Evolutionary conservation across 2,329 filamentous ascomycete genomes (phyloP).

Genomic region (Dactylonectria macrodidyma): DNA sequence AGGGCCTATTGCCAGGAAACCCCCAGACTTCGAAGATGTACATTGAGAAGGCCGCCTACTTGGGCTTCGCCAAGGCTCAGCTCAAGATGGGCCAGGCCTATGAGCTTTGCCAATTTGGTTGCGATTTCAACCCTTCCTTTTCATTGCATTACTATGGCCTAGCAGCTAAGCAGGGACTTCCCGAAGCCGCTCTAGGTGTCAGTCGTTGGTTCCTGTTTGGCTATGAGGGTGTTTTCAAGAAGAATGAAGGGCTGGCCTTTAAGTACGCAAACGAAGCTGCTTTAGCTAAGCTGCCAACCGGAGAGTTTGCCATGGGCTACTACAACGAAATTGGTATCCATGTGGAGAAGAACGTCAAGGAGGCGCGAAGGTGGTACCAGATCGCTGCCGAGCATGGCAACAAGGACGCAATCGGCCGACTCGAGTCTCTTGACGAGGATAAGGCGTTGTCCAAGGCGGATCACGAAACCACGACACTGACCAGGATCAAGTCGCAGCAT

Average conservation of each 20-base stretch:
- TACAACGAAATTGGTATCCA: slow-evolving; percentile 98
- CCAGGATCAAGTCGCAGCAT: slow-evolving; percentile 86
- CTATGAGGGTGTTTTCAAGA: slow-evolving; percentile 91
- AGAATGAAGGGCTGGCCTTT: slow-evolving; percentile 95
- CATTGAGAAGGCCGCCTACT: slow-evolving; percentile 95
- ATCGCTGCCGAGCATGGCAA: slow-evolving; percentile 93
- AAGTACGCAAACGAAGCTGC: slow-evolving; percentile 92
- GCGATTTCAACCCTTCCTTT: slow-evolving; percentile 93
- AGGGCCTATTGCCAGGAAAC: slow-evolving; percentile 78
- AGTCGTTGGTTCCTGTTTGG: slow-evolving; percentile 99
- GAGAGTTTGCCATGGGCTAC: slow-evolving; percentile 97
- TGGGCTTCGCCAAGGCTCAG: slow-evolving; percentile 96
- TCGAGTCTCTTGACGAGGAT: slow-evolving; percentile 87
- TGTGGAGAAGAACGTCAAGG: slow-evolving; percentile 84
- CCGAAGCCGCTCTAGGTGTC: slow-evolving; percentile 94
- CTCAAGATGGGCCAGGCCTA: slow-evolving; percentile 97
- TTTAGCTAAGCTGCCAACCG: slow-evolving; percentile 84
- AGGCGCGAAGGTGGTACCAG: slow-evolving; percentile 91
- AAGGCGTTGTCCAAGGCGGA: slow-evolving; percentile 91
- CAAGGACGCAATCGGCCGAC: slow-evolving; percentile 84
- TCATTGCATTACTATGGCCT: slow-evolving; percentile 97
- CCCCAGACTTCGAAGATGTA: slow-evolving; percentile 83
- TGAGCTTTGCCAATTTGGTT: slow-evolving; percentile 93
- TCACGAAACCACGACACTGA: slow-evolving; percentile 92
- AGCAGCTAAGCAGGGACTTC: slow-evolving; percentile 90